Percentiles rank a stretch among this genome's conserved stretches.
Conservation (phyloP, 2,329 filamentous ascomycete species). For the Aspergillus ruber region DNA sequence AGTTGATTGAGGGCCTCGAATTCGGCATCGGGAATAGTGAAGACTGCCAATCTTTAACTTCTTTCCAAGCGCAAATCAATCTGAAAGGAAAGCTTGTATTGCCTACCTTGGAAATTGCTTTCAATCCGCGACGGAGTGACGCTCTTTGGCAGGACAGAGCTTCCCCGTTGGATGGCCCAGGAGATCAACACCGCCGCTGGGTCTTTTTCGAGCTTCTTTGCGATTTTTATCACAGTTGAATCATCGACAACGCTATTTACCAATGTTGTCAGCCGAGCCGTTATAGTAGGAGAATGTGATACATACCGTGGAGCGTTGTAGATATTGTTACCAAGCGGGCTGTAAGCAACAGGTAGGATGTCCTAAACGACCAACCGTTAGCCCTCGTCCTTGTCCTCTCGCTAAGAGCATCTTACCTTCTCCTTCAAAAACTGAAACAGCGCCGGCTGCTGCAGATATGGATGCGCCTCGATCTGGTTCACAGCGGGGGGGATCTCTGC, state of each 20-base stretch:
- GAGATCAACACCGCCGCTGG: slow-evolving; percentile 50
- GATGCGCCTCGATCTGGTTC: slow-evolving; percentile 63
- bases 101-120: slow-evolving; percentile 39
- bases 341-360: slow-evolving; percentile 55
- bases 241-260: slow-evolving; percentile 51
- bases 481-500: slow-evolving; percentile 53
- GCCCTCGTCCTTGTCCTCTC: too few species aligned
- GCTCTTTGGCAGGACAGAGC: slow-evolving; percentile 50
- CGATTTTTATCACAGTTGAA: slow-evolving; percentile 54
- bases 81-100: slow-evolving; percentile 7
- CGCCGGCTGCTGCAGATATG: slow-evolving; percentile 55
- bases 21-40: slow-evolving; percentile 28
- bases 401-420: slow-evolving; percentile 34
- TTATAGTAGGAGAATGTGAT: background rate
- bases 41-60: slow-evolving; percentile 13
- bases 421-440: slow-evolving; percentile 48
- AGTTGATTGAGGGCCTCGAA: slow-evolving; percentile 29
- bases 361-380: slow-evolving; percentile 7
- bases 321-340: slow-evolving; percentile 50
- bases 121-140: slow-evolving; percentile 48
- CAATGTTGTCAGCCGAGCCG: background rate
- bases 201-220: slow-evolving; percentile 56
- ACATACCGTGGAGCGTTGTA: slow-evolving; percentile 22
- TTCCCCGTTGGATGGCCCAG: slow-evolving; percentile 51
- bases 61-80: too few species aligned